Evolutionary conservation across 2,329 filamentous ascomycete species (phyloP).

Genomic region (Penicillium sp.): DNA sequence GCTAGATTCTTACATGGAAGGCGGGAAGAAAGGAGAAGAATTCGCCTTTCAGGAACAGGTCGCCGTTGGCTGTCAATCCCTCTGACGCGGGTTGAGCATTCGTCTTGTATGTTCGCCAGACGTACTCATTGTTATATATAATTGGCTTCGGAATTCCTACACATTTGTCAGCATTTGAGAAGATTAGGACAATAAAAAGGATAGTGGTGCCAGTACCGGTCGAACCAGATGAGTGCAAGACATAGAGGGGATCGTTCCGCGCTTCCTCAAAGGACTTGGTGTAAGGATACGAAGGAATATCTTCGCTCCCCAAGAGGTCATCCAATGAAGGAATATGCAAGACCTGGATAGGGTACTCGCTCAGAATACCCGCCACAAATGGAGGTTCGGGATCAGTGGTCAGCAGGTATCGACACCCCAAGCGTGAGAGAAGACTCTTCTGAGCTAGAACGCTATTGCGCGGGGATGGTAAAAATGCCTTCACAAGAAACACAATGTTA

Average conservation of each 20-base stretch:
- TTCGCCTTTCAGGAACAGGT: not conserved
- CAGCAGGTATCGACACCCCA: not conserved
- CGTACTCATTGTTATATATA: not conserved
- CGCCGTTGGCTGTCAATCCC: not conserved
- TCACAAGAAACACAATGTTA: no score
- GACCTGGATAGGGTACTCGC: not conserved
- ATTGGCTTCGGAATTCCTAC: not conserved
- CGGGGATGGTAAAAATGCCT: constrained; percentile 2
- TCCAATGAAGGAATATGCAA: not conserved
- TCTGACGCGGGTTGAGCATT: not conserved
- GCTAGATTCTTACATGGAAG: not conserved
- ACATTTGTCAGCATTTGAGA: not conserved
- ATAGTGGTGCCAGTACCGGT: not conserved
- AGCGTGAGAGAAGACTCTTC: not conserved
- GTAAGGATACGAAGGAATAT: constrained; percentile 1
- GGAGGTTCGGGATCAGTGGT: not conserved
- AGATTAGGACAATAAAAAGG: no score
- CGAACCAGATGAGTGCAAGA: constrained; percentile 5
- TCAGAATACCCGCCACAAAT: not conserved
- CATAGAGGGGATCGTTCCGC: not conserved
- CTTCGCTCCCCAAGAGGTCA: not conserved
- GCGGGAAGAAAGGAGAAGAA: constrained; percentile 7
- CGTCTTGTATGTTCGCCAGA: not conserved
- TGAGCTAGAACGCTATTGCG: constrained; percentile 6
- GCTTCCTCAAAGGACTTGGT: constrained; percentile 2